Base-by-base conservation (phyloP, 2,329 filamentous ascomycete species). In the Fusarium neocosmosporiellum region DNA sequence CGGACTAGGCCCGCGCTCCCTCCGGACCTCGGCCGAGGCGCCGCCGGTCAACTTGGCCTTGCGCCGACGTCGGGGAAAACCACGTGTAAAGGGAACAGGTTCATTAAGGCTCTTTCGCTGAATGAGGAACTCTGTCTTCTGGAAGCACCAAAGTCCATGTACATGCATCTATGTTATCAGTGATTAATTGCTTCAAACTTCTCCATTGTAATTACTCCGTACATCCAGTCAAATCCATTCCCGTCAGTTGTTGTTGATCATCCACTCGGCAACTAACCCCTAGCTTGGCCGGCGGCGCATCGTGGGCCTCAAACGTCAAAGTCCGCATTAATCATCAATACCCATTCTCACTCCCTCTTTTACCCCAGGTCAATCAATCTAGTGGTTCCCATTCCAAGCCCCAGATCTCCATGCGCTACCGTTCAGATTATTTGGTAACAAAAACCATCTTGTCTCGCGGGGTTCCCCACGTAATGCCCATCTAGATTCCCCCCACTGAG, bases 361-460 rank as follows among this genome's bases (percentile, higher is more conserved):
- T 53, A 53, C 46, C 46, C 46, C 46, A 53, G 46, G 46, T 53
- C 46, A 53, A 53, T 53, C 46, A 53, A 31, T 53, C 46, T 53
- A n/a, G 22, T 18, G 31, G 46, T 53, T 31, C n/a, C 46, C 27
- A 31, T 50, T n/a, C 46, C 16, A 48, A 16, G 14, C 46, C 27
- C 46, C 46, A 53, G 46, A 53, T 53, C 27, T 31, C 18, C 46
- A 53, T 53, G 10, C 46, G 24, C 24, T 50, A 50, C 46, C 24
- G 18, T 27, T 50, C 18, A 31, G 11, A 53, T 53, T 46, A 53
- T 53, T 53, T 53, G 11, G 46, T 53, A 53, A 53, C 29, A 53
- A 20, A n/a, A 31, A 53, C 16, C 34, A 5, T 31, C 2, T 1
- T 2, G 27, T 53, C 46, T 50, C 18, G 41, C 29, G 46, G 46